Base-by-base conservation (phyloP, 345 rosid genomes). In the Corchorus capsularis region DNA sequence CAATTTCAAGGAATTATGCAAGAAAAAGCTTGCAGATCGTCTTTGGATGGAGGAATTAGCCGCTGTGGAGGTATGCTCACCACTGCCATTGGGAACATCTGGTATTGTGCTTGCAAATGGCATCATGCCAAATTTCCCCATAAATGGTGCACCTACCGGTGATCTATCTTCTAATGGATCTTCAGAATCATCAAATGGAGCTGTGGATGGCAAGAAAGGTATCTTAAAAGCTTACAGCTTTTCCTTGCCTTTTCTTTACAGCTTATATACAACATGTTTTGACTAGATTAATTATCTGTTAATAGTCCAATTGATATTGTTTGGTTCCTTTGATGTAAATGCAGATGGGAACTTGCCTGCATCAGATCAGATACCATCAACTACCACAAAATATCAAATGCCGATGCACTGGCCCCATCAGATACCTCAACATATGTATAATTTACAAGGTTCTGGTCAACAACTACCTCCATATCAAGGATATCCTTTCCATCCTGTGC, bases 31-130 rank as follows among this genome's bases (percentile, higher is more conserved):
- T 19, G 86, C 88, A 0, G 96, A 92, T 34, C 89, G 89, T 68
- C 91, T 86, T 57, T 92, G 97, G 97, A 94, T 94, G 87, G 86
- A 92, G 47, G 95, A 94, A 83, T 74, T 94, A 83, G 93, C 92
- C 8, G 98, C 97, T 52, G 90, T 94, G 80, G 84, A 88, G 86
- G 94, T 91, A 16, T 89, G 77, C 57, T 76, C 84, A 37, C 89
- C 94, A 16, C 82, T 92, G 74, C 74, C 93, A 43, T 17, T 84
- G 20, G 90, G 86, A 79, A 86, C 89, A 56, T 85, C 97, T 3
- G 93, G 90, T 80, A 87, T 92, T 80, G 79, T 88, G 66, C 91
- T 92, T 57, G 65, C 85, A 16, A 94, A 86, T 76, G 94, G 88
- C 71, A 67, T 73, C 70, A 43, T 76, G 60, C 46, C 59, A 17